Evolutionary conservation across 179 eudicot species (phyloP).

Genomic region (Gypsophila paniculata): DNA sequence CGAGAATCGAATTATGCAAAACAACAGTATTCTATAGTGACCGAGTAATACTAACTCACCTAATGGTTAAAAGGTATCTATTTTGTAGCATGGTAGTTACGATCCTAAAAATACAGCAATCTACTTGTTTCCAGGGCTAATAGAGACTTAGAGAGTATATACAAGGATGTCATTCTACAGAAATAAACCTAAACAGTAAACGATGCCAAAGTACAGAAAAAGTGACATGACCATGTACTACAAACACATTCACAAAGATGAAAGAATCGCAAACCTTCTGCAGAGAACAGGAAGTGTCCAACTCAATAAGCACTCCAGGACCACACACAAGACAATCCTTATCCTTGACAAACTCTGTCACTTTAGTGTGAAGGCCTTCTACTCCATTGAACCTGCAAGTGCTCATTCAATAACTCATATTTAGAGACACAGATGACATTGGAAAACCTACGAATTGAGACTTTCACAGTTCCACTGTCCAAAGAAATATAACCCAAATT

Average conservation of each 20-base stretch:
- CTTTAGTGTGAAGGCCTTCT: slow-evolving; percentile 89
- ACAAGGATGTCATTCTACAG: background rate
- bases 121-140: background rate
- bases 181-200: background rate
- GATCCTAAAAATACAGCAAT: background rate
- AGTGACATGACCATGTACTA: background rate
- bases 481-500: background rate
- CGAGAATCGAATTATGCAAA: background rate
- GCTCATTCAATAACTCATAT: background rate
- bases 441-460: background rate
- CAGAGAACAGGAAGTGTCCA: slow-evolving; percentile 67
- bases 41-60: background rate
- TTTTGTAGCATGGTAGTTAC: background rate
- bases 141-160: background rate
- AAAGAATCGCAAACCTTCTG: slow-evolving; percentile 50
- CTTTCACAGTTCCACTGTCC: background rate
- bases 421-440: background rate
- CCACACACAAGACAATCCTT: slow-evolving; percentile 90
- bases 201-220: background rate
- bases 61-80: background rate
- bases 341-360: slow-evolving; percentile 75
- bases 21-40: background rate
- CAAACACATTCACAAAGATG: background rate
- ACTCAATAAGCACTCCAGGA: slow-evolving; percentile 82
- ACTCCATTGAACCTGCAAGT: slow-evolving; percentile 78